Conservation (phyloP, 768 basidiomycete genomes). For the Kwoniella botswanensis region DNA sequence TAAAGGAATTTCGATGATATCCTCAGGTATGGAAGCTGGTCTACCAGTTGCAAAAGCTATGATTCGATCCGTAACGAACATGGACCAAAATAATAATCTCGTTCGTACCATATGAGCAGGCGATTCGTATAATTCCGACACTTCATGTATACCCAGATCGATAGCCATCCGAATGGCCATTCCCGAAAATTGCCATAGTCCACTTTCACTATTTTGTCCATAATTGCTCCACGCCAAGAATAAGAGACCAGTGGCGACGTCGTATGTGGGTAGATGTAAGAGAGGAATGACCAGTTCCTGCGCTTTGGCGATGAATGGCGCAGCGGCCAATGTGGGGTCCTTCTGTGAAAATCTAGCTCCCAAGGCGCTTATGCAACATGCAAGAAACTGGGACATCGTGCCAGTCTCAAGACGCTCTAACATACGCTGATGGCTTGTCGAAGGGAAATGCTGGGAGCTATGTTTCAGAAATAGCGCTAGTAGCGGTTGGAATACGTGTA, state of each 20-base stretch:
- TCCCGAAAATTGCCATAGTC: conserved; percentile 53
- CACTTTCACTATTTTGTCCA: conserved; percentile 53
- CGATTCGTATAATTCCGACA: conserved; percentile 54
- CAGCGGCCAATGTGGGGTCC: conserved; percentile 37
- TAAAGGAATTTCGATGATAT: conserved; percentile 54
- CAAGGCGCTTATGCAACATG: conserved; percentile 50
- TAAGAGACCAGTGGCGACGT: conserved; percentile 50
- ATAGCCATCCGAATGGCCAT: conserved; percentile 54
- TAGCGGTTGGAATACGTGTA: conserved; percentile 45
- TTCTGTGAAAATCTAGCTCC: conserved; percentile 44
- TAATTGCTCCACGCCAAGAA: conserved; percentile 53
- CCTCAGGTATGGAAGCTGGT: conserved; percentile 49
- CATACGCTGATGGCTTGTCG: conserved; percentile 37
- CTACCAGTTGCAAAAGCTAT: conserved; percentile 49
- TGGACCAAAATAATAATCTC: conserved; percentile 50
- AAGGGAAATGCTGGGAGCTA: conserved; percentile 54
- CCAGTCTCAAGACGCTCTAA: conserved; percentile 48
- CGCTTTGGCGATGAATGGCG: conserved; percentile 56
- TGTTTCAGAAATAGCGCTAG: conserved; percentile 50
- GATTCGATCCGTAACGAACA: conserved; percentile 55
- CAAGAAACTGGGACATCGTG: conserved; percentile 54
- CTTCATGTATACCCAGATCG: conserved; percentile 53
- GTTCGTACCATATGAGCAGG: conserved; percentile 49
- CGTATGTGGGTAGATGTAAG: conserved; percentile 52
- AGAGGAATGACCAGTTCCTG: conserved; percentile 51